These are phyloP conservation scores for Amphibolis antarctica DNA, from an alignment of 106 monocot species.

Conservation along the genomic window DNA sequence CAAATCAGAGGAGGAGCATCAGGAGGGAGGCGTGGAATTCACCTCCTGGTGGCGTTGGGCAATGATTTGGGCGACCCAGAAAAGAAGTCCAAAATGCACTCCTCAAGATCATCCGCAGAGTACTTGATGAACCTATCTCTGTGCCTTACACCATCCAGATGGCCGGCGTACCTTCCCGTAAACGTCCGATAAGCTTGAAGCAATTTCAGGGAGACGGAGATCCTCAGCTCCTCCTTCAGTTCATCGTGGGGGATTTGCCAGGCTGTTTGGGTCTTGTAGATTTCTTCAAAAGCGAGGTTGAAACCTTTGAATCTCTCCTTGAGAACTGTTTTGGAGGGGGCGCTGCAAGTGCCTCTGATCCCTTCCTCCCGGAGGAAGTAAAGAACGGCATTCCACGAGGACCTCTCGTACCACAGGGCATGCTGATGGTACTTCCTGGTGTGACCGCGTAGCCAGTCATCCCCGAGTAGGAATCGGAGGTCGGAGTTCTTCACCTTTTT, in stretches of 20 bases:
- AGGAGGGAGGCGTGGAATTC: too few relatives aligned
- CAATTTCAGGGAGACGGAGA: constrained; percentile 19
- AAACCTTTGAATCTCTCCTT: constrained; percentile 23
- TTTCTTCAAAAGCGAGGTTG: constrained; percentile 13
- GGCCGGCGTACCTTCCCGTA: constrained; percentile 15
- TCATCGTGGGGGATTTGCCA: constrained; percentile 21
- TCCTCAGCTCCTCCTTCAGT: constrained; percentile 20
- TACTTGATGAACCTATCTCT: constrained; percentile 12
- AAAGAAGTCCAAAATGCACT: constrained; percentile 5
- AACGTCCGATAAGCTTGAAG: constrained; percentile 17
- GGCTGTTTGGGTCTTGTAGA: constrained; percentile 9
- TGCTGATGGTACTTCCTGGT: constrained; percentile 27
- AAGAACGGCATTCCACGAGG: constrained; percentile 39
- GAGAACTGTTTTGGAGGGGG: constrained; percentile 11
- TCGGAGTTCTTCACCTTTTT: constrained; percentile 46
- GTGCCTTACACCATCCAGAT: constrained; percentile 7
- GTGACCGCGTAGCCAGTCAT: constrained; percentile 36
- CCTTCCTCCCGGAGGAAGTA: constrained; percentile 36
- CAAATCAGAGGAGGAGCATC: too few relatives aligned
- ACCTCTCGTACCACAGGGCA: constrained; percentile 31
- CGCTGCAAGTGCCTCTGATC: constrained; percentile 4
- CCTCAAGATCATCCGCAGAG: constrained; percentile 16
- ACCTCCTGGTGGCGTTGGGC: too few relatives aligned
- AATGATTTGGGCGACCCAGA: not conserved
- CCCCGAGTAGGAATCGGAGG: constrained; percentile 12